Evolutionary conservation across 2,329 filamentous ascomycete species (phyloP).

Genomic region (Colletotrichum caudatum): DNA sequence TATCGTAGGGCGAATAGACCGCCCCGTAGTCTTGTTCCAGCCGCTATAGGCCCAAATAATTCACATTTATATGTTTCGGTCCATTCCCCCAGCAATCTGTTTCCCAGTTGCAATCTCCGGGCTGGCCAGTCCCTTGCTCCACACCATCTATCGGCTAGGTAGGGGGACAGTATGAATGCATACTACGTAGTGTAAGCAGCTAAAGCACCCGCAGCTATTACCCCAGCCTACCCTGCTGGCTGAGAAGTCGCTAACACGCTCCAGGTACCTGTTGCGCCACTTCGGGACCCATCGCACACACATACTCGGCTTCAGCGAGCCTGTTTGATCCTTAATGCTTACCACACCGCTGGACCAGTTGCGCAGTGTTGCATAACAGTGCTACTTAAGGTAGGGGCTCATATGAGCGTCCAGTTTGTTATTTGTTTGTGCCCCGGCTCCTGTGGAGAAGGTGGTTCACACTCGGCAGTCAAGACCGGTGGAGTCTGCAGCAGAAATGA

Average conservation of each 20-base stretch:
- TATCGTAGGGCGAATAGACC: slow-evolving; percentile 15
- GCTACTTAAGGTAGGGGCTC: background rate
- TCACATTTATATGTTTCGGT: slow-evolving; percentile 28
- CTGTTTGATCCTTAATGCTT: background rate
- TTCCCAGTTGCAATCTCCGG: slow-evolving; percentile 26
- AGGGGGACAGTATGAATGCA: no score
- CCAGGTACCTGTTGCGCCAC: slow-evolving; percentile 8
- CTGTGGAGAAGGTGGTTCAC: slow-evolving; percentile 22
- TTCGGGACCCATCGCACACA: slow-evolving; percentile 1
- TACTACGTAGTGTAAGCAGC: slow-evolving; percentile 15
- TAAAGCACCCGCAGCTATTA: background rate
- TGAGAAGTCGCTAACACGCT: slow-evolving; percentile 29
- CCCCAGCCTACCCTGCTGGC: slow-evolving; percentile 7
- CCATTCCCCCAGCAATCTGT: slow-evolving; percentile 5
- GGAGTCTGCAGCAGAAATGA: background rate
- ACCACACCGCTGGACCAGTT: background rate
- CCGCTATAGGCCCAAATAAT: slow-evolving; percentile 22
- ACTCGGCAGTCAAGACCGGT: slow-evolving; percentile 24
- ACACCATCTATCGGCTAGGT: background rate
- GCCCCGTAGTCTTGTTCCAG: background rate
- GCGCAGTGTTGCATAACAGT: background rate
- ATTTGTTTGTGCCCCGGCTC: slow-evolving; percentile 23
- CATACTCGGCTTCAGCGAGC: background rate
- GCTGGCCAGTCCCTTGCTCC: slow-evolving; percentile 13
- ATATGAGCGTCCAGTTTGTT: slow-evolving; percentile 13